Conservation (phyloP, 2,329 filamentous ascomycete genomes). For the Aspergillus fumigatus region DNA sequence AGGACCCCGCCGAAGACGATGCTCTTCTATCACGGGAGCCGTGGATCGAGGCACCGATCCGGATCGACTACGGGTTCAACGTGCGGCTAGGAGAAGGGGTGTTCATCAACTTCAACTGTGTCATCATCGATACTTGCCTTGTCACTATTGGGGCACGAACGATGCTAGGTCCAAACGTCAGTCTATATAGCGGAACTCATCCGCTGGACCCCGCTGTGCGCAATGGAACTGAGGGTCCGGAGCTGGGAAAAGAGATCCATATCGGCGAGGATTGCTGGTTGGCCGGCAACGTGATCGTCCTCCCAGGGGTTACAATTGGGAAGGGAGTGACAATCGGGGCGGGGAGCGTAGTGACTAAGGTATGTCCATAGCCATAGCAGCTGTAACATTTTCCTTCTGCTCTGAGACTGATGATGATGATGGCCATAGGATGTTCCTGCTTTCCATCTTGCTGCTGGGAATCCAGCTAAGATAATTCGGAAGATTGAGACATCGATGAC, state of each 20-base stretch:
- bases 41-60: slow-evolving; percentile 66
- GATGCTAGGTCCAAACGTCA: slow-evolving; percentile 73
- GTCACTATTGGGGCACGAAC: slow-evolving; percentile 74
- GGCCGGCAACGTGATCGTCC: slow-evolving; percentile 64
- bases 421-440: slow-evolving; percentile 36
- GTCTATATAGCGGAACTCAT: slow-evolving; percentile 70
- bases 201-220: slow-evolving; percentile 70
- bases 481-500: slow-evolving; percentile 37
- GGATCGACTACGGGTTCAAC: slow-evolving; percentile 74
- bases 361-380: slow-evolving; percentile 16
- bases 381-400: not conserved
- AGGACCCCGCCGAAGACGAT: slow-evolving; percentile 61
- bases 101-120: slow-evolving; percentile 71
- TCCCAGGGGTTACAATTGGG: slow-evolving; percentile 75
- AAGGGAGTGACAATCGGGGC: slow-evolving; percentile 70
- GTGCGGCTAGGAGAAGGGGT: slow-evolving; percentile 65
- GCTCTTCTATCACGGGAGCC: slow-evolving; percentile 60
- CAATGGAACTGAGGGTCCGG: slow-evolving; percentile 70
- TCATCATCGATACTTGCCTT: slow-evolving; percentile 70
- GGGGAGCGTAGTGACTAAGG: slow-evolving; percentile 77
- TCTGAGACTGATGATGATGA: slow-evolving; percentile 3
- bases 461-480: slow-evolving; percentile 37
- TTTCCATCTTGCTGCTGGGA: slow-evolving; percentile 40
- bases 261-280: slow-evolving; percentile 82
- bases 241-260: slow-evolving; percentile 66